These are phyloP conservation scores for Ustilago shanxiensis DNA, from an alignment of 1,284 basidiomycete species.

Conservation along the genomic window DNA sequence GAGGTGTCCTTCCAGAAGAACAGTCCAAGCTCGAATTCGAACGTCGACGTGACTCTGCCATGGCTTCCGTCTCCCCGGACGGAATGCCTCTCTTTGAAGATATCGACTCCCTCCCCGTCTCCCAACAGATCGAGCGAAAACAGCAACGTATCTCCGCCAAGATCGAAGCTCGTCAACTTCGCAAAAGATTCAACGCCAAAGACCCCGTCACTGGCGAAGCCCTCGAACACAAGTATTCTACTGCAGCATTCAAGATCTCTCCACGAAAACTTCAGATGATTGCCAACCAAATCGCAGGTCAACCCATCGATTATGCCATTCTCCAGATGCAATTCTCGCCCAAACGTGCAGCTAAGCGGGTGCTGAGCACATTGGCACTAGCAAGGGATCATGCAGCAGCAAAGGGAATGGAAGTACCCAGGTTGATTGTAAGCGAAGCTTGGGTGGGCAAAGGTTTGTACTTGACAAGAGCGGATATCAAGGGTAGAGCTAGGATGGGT, in stretches of 20 bases:
- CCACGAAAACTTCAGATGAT: slow-evolving; percentile 91
- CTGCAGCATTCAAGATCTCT: slow-evolving; percentile 90
- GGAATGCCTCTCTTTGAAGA: slow-evolving; percentile 64
- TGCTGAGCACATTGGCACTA: slow-evolving; percentile 87
- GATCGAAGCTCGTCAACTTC: slow-evolving; percentile 46
- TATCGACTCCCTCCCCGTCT: slow-evolving; percentile 43
- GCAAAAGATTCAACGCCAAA: slow-evolving; percentile 63
- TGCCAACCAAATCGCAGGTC: slow-evolving; percentile 81
- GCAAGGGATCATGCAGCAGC: slow-evolving; percentile 89
- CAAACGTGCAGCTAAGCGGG: slow-evolving; percentile 85
- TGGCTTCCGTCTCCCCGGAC: slow-evolving; percentile 59
- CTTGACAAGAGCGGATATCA: slow-evolving; percentile 81
- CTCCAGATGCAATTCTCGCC: slow-evolving; percentile 95
- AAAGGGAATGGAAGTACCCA: slow-evolving; percentile 81
- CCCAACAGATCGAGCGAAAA: slow-evolving; percentile 40
- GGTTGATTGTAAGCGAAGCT: slow-evolving; percentile 86
- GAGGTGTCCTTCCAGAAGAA: slow-evolving; percentile 62
- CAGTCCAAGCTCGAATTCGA: slow-evolving; percentile 45
- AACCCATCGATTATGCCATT: slow-evolving; percentile 83
- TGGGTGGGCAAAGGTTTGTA: slow-evolving; percentile 90
- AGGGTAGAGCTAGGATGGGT: slow-evolving; percentile 85
- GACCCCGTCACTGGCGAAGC: slow-evolving; percentile 43
- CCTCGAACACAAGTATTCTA: slow-evolving; percentile 86
- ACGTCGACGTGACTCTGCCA: slow-evolving; percentile 51
- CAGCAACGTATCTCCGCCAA: slow-evolving; percentile 46